A percentile compares a stretch with the other conserved stretches of the same genome.
Conservation (phyloP, 805 yeast species). For the Monosporozyma unispora region DNA sequence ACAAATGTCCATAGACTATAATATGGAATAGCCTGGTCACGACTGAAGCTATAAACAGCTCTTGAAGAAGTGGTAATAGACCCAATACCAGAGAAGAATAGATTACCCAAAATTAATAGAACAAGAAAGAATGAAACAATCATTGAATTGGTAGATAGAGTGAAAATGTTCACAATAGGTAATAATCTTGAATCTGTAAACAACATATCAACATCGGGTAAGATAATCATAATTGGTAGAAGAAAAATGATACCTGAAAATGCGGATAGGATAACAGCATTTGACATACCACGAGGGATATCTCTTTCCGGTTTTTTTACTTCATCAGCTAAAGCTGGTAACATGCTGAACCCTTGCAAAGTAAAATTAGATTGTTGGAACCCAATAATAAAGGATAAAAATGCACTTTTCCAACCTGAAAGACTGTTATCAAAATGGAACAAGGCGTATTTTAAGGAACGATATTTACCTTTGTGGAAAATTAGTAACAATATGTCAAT, state of each 20-base stretch:
- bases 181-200: conserved; percentile 56
- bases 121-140: conserved; percentile 62
- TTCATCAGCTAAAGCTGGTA: conserved; percentile 76
- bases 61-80: conserved; percentile 75
- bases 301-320: conserved; percentile 65
- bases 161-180: conserved; percentile 73
- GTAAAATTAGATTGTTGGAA: conserved; percentile 73
- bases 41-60: conserved; percentile 71
- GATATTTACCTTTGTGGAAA: conserved; percentile 45
- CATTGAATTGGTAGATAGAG: conserved; percentile 57
- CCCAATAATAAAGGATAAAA: conserved; percentile 66
- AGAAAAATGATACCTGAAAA: conserved; percentile 65
- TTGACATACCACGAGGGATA: conserved; percentile 64
- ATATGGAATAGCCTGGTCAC: conserved; percentile 74
- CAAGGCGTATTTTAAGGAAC: conserved; percentile 49
- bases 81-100: conserved; percentile 69
- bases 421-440: conserved; percentile 61
- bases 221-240: conserved; percentile 58
- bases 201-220: conserved; percentile 53
- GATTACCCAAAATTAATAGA: conserved; percentile 57
- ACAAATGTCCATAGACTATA: conserved; percentile 58
- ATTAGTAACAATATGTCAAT: conserved; percentile 56
- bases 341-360: conserved; percentile 73
- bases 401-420: conserved; percentile 62
- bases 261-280: conserved; percentile 55